Evolutionary conservation across 2,329 filamentous ascomycete genomes (phyloP).

Genomic region (Fonsecaea monophora): DNA sequence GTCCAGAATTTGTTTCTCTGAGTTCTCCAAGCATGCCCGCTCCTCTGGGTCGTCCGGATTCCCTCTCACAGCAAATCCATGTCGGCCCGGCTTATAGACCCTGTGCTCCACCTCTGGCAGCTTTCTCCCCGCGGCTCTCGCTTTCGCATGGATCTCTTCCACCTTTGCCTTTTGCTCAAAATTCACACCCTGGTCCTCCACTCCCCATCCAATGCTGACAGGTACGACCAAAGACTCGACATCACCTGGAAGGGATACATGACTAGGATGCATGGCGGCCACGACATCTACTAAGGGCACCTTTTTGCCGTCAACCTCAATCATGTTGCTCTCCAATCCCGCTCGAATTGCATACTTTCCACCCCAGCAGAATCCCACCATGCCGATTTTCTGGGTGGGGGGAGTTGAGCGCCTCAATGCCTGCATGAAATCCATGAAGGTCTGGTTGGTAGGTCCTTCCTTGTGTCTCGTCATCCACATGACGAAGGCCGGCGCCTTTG

Average conservation of each 20-base stretch:
- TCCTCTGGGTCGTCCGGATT: conserved; percentile 48
- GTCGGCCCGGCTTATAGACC: conserved; percentile 46
- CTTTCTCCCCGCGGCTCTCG: conserved; percentile 34
- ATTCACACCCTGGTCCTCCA: conserved; percentile 38
- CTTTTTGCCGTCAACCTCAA: conserved; percentile 44
- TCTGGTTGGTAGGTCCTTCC: conserved; percentile 60
- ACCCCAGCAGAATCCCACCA: conserved; percentile 70
- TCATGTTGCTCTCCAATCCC: conserved; percentile 50
- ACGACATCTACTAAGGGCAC: conserved; percentile 57
- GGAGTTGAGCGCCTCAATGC: conserved; percentile 56
- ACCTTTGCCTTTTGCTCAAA: conserved; percentile 38
- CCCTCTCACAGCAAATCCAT: conserved; percentile 49
- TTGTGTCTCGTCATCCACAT: conserved; percentile 64
- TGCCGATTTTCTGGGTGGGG: conserved; percentile 59
- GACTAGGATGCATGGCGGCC: conserved; percentile 62
- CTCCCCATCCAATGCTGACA: conserved; percentile 39
- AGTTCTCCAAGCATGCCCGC: conserved; percentile 46
- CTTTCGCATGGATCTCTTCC: conserved; percentile 37
- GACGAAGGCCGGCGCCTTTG: conserved; percentile 50
- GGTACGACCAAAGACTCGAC: conserved; percentile 45
- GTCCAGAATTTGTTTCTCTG: conserved; percentile 44
- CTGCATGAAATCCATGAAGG: conserved; percentile 61
- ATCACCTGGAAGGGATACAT: conserved; percentile 57
- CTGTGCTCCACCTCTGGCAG: conserved; percentile 45
- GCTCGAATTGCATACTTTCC: conserved; percentile 61